These are phyloP conservation scores for Pseudocercospora fuligena DNA, from an alignment of 2,329 filamentous ascomycete species.

Conservation along the genomic window DNA sequence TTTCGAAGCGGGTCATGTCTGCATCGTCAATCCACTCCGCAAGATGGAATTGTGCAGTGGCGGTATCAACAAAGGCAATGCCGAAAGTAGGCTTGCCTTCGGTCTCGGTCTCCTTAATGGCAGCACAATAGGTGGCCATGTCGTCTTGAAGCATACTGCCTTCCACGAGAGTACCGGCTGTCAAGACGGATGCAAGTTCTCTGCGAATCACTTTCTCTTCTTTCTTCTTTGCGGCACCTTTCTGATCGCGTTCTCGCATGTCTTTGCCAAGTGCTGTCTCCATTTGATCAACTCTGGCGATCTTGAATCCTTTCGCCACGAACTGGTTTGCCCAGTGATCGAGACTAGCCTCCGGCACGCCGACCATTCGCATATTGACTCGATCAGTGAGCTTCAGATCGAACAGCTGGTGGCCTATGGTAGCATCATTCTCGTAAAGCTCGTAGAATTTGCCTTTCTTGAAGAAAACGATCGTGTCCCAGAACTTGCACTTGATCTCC, in stretches of 20 bases:
- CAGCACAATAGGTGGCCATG: conserved; percentile 94
- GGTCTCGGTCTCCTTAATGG: conserved; percentile 75
- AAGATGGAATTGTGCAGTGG: conserved; percentile 93
- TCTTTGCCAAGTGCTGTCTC: conserved; percentile 95
- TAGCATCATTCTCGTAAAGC: conserved; percentile 96
- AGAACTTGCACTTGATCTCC: conserved; percentile 98
- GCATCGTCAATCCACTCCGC: conserved; percentile 89
- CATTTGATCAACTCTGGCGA: conserved; percentile 94
- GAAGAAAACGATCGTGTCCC: conserved; percentile 98
- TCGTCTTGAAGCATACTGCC: conserved; percentile 97
- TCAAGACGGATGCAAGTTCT: conserved; percentile 89
- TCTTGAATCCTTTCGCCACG: conserved; percentile 96
- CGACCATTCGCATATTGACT: conserved; percentile 99
- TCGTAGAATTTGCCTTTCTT: conserved; percentile 99
- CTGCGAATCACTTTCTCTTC: conserved; percentile 92
- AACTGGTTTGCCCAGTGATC: conserved; percentile 98
- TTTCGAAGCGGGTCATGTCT: conserved; percentile 96
- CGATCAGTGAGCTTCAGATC: conserved; percentile 97
- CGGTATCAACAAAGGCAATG: conserved; percentile 91
- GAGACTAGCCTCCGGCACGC: conserved; percentile 93
- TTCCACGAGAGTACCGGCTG: conserved; percentile 89
- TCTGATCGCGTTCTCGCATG: conserved; percentile 87
- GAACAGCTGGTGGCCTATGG: conserved; percentile 93
- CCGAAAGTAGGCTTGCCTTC: conserved; percentile 84
- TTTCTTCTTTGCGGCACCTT: conserved; percentile 60